phyloP scores from a whole-genome alignment of 768 basidiomycete genomes.

The Boletales sp. region DNA sequence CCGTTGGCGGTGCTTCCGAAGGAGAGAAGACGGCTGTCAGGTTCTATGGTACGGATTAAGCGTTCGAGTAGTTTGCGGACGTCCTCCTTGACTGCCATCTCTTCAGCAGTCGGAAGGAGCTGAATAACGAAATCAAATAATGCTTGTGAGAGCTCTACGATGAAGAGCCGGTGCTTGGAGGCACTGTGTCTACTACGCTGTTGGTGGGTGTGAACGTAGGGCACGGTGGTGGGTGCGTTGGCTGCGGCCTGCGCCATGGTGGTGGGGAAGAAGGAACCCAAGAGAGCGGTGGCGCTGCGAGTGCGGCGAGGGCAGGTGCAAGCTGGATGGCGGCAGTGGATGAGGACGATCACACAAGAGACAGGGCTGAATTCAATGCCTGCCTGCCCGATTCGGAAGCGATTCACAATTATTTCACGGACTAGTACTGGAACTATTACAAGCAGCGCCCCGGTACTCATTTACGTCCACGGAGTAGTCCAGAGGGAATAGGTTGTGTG shows the following conservation, averaged over 20 bases:
- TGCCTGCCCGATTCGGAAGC: conserved; percentile 26
- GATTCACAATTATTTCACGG: not conserved
- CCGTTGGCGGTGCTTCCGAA: conserved; percentile 98
- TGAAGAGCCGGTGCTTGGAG: conserved; percentile 59
- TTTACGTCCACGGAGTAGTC: not conserved
- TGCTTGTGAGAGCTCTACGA: conserved; percentile 80
- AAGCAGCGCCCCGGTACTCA: no score
- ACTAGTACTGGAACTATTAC: no score
- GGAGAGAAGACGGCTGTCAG: conserved; percentile 82
- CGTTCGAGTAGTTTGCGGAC: conserved; percentile 92
- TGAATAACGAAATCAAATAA: conserved; percentile 94
- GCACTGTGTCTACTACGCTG: conserved; percentile 30
- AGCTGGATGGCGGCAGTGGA: not conserved
- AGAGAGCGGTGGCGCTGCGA: conserved; percentile 1
- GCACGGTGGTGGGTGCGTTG: conserved; percentile 11
- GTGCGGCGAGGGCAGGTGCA: not conserved
- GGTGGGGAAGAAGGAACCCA: conserved; percentile 1
- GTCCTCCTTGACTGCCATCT: conserved; percentile 93
- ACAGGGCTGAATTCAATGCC: no score
- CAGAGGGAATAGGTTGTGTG: not conserved
- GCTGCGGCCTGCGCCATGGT: conserved; percentile 30
- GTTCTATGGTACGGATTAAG: conserved; percentile 93
- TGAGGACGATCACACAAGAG: no score
- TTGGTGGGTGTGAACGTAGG: conserved; percentile 32
- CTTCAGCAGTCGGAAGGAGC: conserved; percentile 83